These are phyloP conservation scores for Dactylonectria estremocensis DNA, from an alignment of 2,329 filamentous ascomycete genomes.

Conservation along the genomic window DNA sequence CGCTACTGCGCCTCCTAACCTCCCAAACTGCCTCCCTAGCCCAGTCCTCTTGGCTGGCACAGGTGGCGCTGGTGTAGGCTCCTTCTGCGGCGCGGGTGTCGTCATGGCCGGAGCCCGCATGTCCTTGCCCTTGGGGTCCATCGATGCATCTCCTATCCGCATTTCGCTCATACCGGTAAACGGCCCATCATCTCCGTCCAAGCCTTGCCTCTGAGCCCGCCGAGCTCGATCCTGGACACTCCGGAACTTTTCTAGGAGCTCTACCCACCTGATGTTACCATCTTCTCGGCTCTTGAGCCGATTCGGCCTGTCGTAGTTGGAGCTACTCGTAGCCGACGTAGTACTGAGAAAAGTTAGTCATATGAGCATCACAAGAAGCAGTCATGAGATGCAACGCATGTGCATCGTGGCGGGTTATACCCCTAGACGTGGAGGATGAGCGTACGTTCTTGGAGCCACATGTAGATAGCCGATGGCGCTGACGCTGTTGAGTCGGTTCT, in stretches of 20 bases:
- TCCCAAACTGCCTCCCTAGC: constrained; percentile 78
- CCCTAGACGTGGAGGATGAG: constrained; percentile 3
- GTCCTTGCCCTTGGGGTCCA: constrained; percentile 60
- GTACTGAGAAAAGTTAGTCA: constrained; percentile 52
- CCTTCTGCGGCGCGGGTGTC: constrained; percentile 65
- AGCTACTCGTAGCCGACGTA: constrained; percentile 64
- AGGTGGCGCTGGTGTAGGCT: constrained; percentile 59
- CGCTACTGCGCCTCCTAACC: constrained; percentile 79
- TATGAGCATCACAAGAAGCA: not conserved
- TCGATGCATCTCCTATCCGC: constrained; percentile 58
- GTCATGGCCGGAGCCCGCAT: constrained; percentile 52
- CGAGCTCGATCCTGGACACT: constrained; percentile 89
- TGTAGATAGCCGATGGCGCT: constrained; percentile 97
- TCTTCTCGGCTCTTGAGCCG: constrained; percentile 88
- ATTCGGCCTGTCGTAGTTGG: constrained; percentile 80
- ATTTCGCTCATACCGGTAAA: constrained; percentile 62
- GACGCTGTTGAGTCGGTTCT: constrained; percentile 96
- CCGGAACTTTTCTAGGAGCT: constrained; percentile 95
- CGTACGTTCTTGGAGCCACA: constrained; percentile 81
- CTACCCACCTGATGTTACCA: constrained; percentile 88
- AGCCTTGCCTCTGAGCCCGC: constrained; percentile 74
- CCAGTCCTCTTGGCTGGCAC: constrained; percentile 72
- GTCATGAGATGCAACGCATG: not conserved
- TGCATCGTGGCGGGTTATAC: not conserved
- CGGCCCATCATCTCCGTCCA: constrained; percentile 65